phyloP scores from a whole-genome alignment of 2,329 filamentous ascomycete species.

The Pseudogymnoascus verrucosus region DNA sequence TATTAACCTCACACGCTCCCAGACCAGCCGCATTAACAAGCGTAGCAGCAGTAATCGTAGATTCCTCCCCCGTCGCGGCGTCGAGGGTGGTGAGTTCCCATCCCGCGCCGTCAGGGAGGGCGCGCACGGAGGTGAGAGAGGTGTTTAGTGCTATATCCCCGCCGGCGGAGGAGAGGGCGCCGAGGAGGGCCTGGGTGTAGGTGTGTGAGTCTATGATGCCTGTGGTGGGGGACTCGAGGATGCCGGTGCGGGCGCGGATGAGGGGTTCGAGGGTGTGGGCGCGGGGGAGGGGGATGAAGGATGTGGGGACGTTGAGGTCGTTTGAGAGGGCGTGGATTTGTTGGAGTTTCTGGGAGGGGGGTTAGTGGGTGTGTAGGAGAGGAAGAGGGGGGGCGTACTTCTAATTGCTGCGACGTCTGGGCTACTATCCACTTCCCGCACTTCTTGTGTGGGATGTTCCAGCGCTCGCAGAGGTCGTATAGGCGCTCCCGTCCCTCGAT shows the following conservation, averaged over 20 bases:
- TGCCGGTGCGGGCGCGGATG: conserved; percentile 62
- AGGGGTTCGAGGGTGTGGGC: conserved; percentile 61
- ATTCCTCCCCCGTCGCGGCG: conserved; percentile 37
- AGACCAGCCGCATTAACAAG: conserved; percentile 84
- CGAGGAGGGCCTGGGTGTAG: conserved; percentile 74
- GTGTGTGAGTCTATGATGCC: conserved; percentile 86
- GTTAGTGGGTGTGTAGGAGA: neutral
- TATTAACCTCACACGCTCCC: conserved; percentile 66
- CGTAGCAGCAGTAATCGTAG: conserved; percentile 62
- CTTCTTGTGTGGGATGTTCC: conserved; percentile 62
- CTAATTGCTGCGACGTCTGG: conserved; percentile 59
- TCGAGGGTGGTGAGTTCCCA: conserved; percentile 60
- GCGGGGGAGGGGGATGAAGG: conserved; percentile 59
- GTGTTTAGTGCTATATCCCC: conserved; percentile 67
- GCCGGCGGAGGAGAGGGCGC: conserved; percentile 66
- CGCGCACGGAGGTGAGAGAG: conserved; percentile 48
- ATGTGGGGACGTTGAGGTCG: conserved; percentile 54
- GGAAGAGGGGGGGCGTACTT: neutral
- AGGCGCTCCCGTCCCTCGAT: conserved; percentile 67
- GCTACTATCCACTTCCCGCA: conserved; percentile 94
- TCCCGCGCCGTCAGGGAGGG: conserved; percentile 37
- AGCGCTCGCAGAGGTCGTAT: conserved; percentile 65
- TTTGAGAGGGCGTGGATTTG: conserved; percentile 39
- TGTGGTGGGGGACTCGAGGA: conserved; percentile 77
- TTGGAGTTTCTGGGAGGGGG: conserved; percentile 32